These are phyloP conservation scores for Beta vulgaris DNA, from an alignment of 148 eudicot species.

Conservation along the genomic window DNA sequence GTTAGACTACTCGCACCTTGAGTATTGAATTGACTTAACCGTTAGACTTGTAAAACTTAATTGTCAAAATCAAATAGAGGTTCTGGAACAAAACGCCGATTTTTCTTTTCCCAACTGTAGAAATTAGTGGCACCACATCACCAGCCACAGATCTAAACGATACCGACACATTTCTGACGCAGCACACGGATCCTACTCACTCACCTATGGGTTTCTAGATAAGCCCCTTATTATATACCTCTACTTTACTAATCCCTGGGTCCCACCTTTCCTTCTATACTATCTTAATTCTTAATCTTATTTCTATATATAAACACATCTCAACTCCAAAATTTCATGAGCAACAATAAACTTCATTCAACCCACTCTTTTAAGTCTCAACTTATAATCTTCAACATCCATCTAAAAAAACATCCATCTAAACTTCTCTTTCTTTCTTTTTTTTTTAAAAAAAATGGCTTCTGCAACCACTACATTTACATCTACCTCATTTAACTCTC, in stretches of 20 bases:
- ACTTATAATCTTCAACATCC: too few relatives aligned
- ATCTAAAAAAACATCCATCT: too few relatives aligned
- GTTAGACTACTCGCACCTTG: too few relatives aligned
- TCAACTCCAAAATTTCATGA: not conserved
- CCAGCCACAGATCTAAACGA: not conserved
- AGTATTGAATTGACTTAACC: too few relatives aligned
- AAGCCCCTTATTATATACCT: not conserved
- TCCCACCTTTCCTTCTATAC: not conserved
- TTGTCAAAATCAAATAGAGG: not conserved
- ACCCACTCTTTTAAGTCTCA: too few relatives aligned
- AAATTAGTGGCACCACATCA: not conserved
- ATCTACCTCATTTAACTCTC: not conserved
- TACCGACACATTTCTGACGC: constrained; percentile 11
- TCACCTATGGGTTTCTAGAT: not conserved
- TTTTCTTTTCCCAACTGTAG: not conserved
- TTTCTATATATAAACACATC: not conserved
- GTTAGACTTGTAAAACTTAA: too few relatives aligned
- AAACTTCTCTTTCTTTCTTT: too few relatives aligned
- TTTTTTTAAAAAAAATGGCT: constrained; percentile 8
- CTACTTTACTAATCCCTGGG: not conserved
- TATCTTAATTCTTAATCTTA: too few relatives aligned
- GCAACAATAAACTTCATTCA: not conserved
- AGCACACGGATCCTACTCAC: not conserved
- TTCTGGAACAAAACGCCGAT: not conserved
- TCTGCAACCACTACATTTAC: not conserved